These are phyloP conservation scores for Verbena officinalis DNA, from an alignment of 257 asterid genomes.

Conservation along the genomic window DNA sequence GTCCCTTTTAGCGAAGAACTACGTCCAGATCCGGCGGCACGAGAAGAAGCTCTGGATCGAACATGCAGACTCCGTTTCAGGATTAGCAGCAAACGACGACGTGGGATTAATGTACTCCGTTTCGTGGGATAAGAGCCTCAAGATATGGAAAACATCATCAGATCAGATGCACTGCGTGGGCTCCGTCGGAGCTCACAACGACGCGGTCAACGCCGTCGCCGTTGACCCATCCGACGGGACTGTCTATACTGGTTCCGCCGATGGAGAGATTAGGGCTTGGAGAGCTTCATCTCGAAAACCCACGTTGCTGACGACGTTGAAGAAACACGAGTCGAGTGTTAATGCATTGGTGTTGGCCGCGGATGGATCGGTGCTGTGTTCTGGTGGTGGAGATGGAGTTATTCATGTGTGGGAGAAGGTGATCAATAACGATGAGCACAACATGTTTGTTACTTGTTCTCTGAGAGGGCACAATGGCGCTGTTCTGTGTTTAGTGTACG, in stretches of 20 bases:
- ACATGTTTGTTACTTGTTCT: constrained; percentile 24
- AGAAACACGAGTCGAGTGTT: constrained; percentile 45
- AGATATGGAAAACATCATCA: constrained; percentile 49
- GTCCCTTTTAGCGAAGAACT: constrained; percentile 41
- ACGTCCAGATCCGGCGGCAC: constrained; percentile 56
- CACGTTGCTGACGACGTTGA: constrained; percentile 10
- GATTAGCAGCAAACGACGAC: constrained; percentile 33
- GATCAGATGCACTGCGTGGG: constrained; percentile 38
- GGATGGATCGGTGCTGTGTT: constrained; percentile 43
- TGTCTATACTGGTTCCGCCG: constrained; percentile 59
- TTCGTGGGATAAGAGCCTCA: constrained; percentile 67
- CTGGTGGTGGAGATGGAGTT: constrained; percentile 53
- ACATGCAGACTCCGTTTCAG: constrained; percentile 58
- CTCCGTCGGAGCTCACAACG: constrained; percentile 52
- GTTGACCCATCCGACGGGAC: constrained; percentile 30
- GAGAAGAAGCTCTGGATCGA: constrained; percentile 55
- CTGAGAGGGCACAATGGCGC: constrained; percentile 59
- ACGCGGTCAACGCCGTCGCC: constrained; percentile 53
- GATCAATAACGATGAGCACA: neutral
- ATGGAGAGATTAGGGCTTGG: constrained; percentile 57
- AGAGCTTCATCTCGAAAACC: neutral
- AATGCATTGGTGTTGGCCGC: constrained; percentile 48
- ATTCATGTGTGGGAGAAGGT: constrained; percentile 47
- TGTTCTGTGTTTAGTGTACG: constrained; percentile 40
- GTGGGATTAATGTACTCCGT: constrained; percentile 43